phyloP scores from a whole-genome alignment of 2,329 filamentous ascomycete species.

The Colletotrichum chrysophilum region DNA sequence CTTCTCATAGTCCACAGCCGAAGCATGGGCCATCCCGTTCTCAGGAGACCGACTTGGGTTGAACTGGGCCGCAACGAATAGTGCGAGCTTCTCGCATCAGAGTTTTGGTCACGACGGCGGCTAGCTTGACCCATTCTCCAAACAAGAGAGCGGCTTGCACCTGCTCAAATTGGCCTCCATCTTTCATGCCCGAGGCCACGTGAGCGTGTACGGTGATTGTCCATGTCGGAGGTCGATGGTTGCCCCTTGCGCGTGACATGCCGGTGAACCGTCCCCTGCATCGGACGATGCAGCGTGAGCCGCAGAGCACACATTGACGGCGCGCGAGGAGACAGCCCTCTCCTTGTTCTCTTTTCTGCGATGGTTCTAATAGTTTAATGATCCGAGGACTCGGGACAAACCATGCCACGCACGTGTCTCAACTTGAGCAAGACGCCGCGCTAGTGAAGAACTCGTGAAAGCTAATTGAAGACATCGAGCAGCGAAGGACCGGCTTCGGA shows the following conservation, averaged over 20 bases:
- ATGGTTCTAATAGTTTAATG: not conserved
- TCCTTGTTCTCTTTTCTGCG: not conserved
- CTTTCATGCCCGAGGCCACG: not conserved
- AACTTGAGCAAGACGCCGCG: not conserved
- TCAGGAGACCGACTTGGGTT: not conserved
- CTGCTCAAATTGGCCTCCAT: not conserved
- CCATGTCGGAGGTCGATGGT: not conserved
- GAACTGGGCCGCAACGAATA: not conserved
- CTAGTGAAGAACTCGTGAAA: not conserved
- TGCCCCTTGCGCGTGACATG: not conserved
- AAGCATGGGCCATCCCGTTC: not conserved
- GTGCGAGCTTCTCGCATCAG: not conserved
- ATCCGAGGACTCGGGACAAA: not conserved
- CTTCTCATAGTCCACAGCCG: not conserved
- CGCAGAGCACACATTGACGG: not conserved
- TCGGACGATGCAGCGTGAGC: not conserved
- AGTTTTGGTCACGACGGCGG: not conserved
- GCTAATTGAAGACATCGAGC: not conserved
- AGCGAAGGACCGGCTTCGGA: not conserved
- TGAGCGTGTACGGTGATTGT: not conserved
- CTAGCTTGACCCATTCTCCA: not conserved
- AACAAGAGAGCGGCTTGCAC: not conserved
- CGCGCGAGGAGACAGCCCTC: not conserved
- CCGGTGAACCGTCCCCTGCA: not conserved
- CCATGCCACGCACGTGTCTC: not conserved